Evolutionary conservation across 2,329 filamentous ascomycete species (phyloP).

Genomic region (Calonectria naviculata): DNA sequence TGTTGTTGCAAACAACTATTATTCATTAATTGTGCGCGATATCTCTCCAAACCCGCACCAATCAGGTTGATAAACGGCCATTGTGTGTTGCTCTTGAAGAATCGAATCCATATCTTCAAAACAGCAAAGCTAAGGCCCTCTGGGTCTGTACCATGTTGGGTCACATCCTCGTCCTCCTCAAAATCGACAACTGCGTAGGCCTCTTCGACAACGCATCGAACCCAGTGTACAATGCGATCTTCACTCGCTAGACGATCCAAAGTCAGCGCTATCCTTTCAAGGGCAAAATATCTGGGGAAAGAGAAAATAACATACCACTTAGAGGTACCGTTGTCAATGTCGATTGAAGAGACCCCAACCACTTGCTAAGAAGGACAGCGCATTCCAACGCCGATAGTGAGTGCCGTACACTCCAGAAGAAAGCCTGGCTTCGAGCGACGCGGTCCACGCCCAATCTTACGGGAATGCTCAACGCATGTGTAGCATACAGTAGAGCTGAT

Average conservation of each 20-base stretch:
- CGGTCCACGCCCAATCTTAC: constrained; percentile 65
- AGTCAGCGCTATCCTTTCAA: too few relatives aligned
- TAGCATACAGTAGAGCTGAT: constrained; percentile 62
- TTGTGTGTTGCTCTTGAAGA: constrained; percentile 59
- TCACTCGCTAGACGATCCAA: constrained; percentile 49
- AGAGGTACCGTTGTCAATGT: constrained; percentile 33
- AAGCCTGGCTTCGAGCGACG: constrained; percentile 65
- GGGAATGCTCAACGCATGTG: constrained; percentile 66
- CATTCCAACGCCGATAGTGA: constrained; percentile 66
- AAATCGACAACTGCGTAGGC: constrained; percentile 52
- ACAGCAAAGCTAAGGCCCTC: constrained; percentile 51
- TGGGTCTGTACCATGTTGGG: constrained; percentile 36
- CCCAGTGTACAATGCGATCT: constrained; percentile 58
- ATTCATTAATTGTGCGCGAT: constrained; percentile 38
- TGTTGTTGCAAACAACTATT: background rate
- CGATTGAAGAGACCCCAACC: constrained; percentile 48
- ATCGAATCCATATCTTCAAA: constrained; percentile 57
- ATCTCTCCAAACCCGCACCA: constrained; percentile 52
- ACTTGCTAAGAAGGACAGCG: constrained; percentile 64
- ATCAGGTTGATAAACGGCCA: constrained; percentile 61
- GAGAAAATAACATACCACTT: constrained; percentile 36
- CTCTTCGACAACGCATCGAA: constrained; percentile 57
- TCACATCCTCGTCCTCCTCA: constrained; percentile 45
- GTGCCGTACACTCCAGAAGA: constrained; percentile 68
- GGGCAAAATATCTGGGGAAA: background rate